A percentile compares a stretch with the other conserved stretches of the same genome.
These are phyloP conservation scores for Candida xyloterini DNA, from an alignment of 805 yeast species.

Conservation along the genomic window DNA sequence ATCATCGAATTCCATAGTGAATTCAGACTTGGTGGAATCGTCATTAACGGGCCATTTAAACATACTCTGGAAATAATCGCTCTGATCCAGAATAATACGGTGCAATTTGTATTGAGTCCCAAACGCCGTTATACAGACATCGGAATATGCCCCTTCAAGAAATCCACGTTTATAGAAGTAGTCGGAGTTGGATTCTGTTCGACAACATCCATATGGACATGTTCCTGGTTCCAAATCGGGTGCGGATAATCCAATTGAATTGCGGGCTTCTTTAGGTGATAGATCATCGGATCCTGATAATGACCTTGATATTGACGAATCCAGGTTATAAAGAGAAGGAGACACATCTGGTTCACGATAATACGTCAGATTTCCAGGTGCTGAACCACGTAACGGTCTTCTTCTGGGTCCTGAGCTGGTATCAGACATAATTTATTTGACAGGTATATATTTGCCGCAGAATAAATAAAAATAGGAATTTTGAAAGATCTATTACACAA, in stretches of 20 bases:
- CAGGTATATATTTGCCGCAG: constrained; percentile 5
- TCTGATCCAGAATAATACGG: constrained; percentile 41
- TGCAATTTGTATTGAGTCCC: constrained; percentile 44
- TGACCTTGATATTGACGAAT: constrained; percentile 7
- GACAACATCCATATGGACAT: constrained; percentile 32
- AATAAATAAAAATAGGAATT: not conserved
- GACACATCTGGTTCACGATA: constrained; percentile 14
- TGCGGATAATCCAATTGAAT: not conserved
- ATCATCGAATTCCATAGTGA: constrained; percentile 39
- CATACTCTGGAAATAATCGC: constrained; percentile 46
- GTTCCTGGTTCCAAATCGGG: constrained; percentile 7
- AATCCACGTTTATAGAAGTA: constrained; percentile 40
- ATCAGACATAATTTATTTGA: constrained; percentile 14
- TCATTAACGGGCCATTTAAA: constrained; percentile 40
- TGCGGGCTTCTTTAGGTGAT: constrained; percentile 11
- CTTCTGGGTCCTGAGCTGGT: constrained; percentile 14
- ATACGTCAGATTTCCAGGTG: constrained; percentile 22
- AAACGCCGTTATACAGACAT: constrained; percentile 47
- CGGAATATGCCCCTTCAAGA: constrained; percentile 45
- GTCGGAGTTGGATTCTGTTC: constrained; percentile 21
- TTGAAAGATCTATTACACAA: not conserved
- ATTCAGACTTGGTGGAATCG: constrained; percentile 1
- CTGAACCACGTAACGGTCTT: constrained; percentile 16
- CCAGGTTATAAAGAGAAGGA: constrained; percentile 2
- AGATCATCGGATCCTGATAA: constrained; percentile 12